phyloP scores from a whole-genome alignment of 163 green algal genomes.

The Smithsoniella earleae region DNA sequence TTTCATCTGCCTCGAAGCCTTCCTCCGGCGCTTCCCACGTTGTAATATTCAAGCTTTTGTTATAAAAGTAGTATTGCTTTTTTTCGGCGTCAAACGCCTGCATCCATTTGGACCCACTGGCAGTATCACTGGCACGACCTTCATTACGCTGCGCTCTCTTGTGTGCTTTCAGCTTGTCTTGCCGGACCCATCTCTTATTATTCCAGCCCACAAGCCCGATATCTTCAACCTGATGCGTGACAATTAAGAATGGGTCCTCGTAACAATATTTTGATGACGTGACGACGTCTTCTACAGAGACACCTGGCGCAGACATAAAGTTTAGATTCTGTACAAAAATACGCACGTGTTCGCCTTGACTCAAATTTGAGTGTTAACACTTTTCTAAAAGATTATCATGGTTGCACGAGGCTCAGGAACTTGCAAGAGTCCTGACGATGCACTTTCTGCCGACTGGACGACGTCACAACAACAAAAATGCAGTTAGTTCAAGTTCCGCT shows the following conservation, averaged over 20 bases:
- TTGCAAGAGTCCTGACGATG: no score
- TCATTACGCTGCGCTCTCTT: not conserved
- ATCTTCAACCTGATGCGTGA: not conserved
- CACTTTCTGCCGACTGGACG: no score
- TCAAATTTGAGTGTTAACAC: no score
- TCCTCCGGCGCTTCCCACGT: constrained; percentile 11
- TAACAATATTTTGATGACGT: not conserved
- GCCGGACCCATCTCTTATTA: constrained; percentile 7
- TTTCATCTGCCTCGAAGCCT: not conserved
- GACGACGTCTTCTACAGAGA: not conserved
- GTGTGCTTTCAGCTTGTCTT: not conserved
- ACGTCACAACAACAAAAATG: no score
- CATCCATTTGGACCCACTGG: not conserved
- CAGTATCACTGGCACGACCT: not conserved
- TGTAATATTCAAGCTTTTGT: not conserved
- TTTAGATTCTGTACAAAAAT: no score
- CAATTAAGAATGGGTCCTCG: constrained; percentile 5
- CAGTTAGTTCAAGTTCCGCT: no score
- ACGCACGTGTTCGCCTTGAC: no score
- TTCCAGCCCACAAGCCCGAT: constrained; percentile 17
- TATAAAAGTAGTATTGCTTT: constrained; percentile 20
- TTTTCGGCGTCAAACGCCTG: constrained; percentile 23
- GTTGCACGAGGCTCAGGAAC: no score
- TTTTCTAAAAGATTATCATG: no score
- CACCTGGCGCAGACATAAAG: no score